These are phyloP conservation scores for Cucurbitaria berberidis DNA, from an alignment of 2,329 filamentous ascomycete genomes.

Conservation along the genomic window DNA sequence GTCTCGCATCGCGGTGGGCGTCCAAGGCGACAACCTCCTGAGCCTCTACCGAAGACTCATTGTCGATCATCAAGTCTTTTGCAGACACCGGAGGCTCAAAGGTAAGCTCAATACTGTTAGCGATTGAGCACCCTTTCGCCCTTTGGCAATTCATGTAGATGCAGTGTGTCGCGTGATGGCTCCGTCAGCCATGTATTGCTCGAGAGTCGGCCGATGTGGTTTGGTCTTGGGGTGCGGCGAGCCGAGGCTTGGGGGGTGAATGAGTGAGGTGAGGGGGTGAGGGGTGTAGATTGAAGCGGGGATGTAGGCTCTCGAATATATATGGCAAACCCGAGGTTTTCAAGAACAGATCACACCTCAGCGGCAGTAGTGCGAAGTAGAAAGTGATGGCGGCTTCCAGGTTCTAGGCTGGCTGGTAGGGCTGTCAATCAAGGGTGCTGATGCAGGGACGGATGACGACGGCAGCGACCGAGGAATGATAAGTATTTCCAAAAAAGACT, in stretches of 20 bases:
- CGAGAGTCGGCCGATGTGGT: slow-evolving; percentile 6
- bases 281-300: neutral
- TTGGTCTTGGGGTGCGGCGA: slow-evolving; percentile 8
- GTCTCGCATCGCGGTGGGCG: slow-evolving; percentile 63
- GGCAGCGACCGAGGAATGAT: slow-evolving; percentile 4
- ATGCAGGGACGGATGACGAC: slow-evolving; percentile 18
- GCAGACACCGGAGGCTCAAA: slow-evolving; percentile 33
- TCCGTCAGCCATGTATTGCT: slow-evolving; percentile 30
- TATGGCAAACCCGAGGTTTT: neutral
- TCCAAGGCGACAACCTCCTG: slow-evolving; percentile 50
- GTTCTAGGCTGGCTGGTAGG: slow-evolving; percentile 7
- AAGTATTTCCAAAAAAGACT: neutral
- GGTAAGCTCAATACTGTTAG: slow-evolving; percentile 41
- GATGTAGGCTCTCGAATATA: neutral
- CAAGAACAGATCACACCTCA: slow-evolving; percentile 1
- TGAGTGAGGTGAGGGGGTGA: slow-evolving; percentile 2
- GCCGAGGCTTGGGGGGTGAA: slow-evolving; percentile 10
- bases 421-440: slow-evolving; percentile 22
- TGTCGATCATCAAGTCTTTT: slow-evolving; percentile 52
- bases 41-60: slow-evolving; percentile 44
- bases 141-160: slow-evolving; percentile 48
- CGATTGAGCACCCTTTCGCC: slow-evolving; percentile 41
- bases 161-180: slow-evolving; percentile 17
- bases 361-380: slow-evolving; percentile 6
- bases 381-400: slow-evolving; percentile 10